Evolutionary conservation across 495 filamentous ascomycete genomes (phyloP).

Genomic region (Penicillium paradoxum): DNA sequence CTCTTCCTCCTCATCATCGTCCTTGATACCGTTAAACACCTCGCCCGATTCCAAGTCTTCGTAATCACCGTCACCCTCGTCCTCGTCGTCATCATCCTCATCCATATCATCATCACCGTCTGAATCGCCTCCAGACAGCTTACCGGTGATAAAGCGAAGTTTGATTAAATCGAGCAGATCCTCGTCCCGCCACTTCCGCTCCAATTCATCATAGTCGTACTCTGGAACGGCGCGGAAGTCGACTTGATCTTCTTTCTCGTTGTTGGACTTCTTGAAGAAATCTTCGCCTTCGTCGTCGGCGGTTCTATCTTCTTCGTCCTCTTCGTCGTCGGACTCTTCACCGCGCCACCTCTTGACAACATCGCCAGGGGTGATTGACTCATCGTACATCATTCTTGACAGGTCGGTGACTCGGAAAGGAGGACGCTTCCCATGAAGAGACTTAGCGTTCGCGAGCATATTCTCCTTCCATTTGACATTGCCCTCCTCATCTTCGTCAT

Average conservation of each 20-base stretch:
- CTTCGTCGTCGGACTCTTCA: constrained; percentile 35
- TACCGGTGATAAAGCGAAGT: constrained; percentile 66
- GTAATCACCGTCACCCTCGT: constrained; percentile 84
- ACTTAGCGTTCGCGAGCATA: constrained; percentile 68
- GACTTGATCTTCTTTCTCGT: constrained; percentile 54
- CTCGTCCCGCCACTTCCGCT: constrained; percentile 77
- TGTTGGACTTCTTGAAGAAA: constrained; percentile 76
- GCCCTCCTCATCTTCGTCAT: constrained; percentile 59
- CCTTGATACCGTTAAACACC: constrained; percentile 40
- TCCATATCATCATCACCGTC: constrained; percentile 43
- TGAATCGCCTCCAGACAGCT: constrained; percentile 45
- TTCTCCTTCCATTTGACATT: constrained; percentile 79
- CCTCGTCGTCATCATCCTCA: constrained; percentile 46
- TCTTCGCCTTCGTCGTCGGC: constrained; percentile 67
- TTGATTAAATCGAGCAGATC: constrained; percentile 71
- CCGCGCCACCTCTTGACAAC: constrained; percentile 78
- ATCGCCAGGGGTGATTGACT: constrained; percentile 65
- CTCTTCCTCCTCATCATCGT: constrained; percentile 28
- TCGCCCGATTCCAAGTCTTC: constrained; percentile 85
- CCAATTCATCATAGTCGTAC: constrained; percentile 75
- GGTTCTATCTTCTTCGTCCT: constrained; percentile 43
- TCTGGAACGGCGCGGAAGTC: constrained; percentile 75
- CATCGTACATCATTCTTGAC: constrained; percentile 83
- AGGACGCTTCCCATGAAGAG: constrained; percentile 61
- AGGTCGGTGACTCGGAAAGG: constrained; percentile 74